Base-by-base conservation (phyloP, 2,329 filamentous ascomycete genomes). In the Scopulariopsis brevicaulis region DNA sequence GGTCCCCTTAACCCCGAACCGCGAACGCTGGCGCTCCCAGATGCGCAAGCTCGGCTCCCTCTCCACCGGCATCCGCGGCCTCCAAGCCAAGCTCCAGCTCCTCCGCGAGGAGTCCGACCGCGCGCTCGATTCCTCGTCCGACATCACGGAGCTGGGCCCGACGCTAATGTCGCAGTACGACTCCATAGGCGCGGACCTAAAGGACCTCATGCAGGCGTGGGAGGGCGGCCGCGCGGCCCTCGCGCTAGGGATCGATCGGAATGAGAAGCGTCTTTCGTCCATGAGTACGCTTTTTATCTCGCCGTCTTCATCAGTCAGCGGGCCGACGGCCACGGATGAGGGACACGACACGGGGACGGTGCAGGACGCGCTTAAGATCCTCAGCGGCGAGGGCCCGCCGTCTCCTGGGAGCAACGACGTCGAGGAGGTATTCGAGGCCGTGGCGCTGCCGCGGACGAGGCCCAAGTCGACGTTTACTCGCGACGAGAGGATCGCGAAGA, bases 71-170 rank as follows among this genome's bases (percentile, higher is more conserved):
- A 96, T 97, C 61, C 86, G 92, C 32, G 89, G 90, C 12, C 78
- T 99, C 54, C 93, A 97, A 71, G 94, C 94, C 40, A 99, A 97
- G 71, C 84, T 99, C 75, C 91, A 95, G 60, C 78, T 99, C 8
- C 74, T 97, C 58, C 85, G 90, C 55, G 94, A 99, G 69, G 91
- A 96, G 70, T 95, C 91, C 0, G 90, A 89, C 66, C 83, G 83
- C 60, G 84, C 84, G 51, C 73, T 96, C 32, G 89, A 96, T 65
- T 84, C 87, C 64, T 84, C 88, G 43, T 78, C 79, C 59, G 83
- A 86, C 64, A 83, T 89, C 20, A 83, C 84, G 4, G 89, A 96
- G 63, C 80, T 96, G 18, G 90, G 89, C 0, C 81, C 86, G 0
- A 85, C 84, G 61, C 78, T 97, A 46, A 86, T 96, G 79, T 74